Evolutionary conservation across 768 basidiomycete species (phyloP).

Genomic region (Xerocomus brunneocitrinus): DNA sequence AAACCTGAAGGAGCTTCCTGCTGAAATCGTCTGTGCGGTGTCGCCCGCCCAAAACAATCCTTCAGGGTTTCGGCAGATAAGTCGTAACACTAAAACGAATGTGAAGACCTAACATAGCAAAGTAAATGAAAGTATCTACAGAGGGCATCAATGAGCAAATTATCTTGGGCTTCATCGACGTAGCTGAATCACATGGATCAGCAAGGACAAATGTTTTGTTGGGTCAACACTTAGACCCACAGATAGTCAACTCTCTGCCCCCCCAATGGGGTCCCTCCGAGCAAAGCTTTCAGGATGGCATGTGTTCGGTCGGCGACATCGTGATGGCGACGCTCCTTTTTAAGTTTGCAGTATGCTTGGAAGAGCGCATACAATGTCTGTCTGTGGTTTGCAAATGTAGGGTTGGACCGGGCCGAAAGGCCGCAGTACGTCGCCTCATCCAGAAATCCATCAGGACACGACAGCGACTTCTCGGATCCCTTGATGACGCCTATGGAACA

Average conservation of each 20-base stretch:
- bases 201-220: not conserved
- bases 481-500: constrained; percentile 48
- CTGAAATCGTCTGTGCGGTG: constrained; percentile 28
- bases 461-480: constrained; percentile 55
- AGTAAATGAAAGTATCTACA: constrained; percentile 32
- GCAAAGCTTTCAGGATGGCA: constrained; percentile 37
- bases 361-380: constrained; percentile 51
- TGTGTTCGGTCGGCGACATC: constrained; percentile 68
- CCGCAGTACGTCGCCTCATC: constrained; percentile 40
- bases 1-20: constrained; percentile 69
- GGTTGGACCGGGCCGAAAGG: constrained; percentile 49
- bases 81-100: constrained; percentile 47
- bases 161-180: constrained; percentile 72
- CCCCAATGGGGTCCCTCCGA: not conserved
- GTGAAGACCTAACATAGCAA: constrained; percentile 2
- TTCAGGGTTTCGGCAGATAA: constrained; percentile 58
- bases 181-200: constrained; percentile 38
- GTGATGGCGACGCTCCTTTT: constrained; percentile 37
- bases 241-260: constrained; percentile 51
- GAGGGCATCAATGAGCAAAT: constrained; percentile 61
- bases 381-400: constrained; percentile 50
- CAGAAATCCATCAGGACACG: constrained; percentile 35
- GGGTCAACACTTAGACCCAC: constrained; percentile 32
- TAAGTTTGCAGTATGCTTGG: constrained; percentile 44
- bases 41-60: constrained; percentile 82